A percentile compares a stretch with the other conserved stretches of the same genome.
phyloP scores from a whole-genome alignment of 2,329 filamentous ascomycete species.

The Scedosporium minutisporum region DNA sequence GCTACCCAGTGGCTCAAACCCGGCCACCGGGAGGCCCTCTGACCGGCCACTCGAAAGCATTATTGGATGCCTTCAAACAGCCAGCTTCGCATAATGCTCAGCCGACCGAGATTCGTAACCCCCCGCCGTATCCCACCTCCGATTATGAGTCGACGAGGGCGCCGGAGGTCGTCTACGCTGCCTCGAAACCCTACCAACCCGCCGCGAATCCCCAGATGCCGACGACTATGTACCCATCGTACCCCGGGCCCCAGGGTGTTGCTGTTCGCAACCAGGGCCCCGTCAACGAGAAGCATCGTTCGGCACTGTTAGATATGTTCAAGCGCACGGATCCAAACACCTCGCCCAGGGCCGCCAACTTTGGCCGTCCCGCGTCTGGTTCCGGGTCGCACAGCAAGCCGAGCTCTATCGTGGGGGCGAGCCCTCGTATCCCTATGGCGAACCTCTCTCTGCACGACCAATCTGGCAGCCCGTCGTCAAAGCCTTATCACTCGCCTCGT shows the following conservation, averaged over 20 bases:
- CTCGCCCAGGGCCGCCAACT: neutral
- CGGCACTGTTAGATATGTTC: constrained; percentile 44
- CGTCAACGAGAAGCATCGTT: constrained; percentile 29
- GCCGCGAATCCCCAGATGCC: neutral
- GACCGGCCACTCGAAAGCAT: constrained; percentile 6
- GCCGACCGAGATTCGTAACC: neutral
- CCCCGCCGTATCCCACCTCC: neutral
- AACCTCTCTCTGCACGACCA: constrained; percentile 8
- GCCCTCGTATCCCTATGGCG: constrained; percentile 7
- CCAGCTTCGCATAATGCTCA: neutral
- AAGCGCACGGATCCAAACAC: constrained; percentile 26
- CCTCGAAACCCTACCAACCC: neutral
- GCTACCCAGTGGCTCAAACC: constrained; percentile 1
- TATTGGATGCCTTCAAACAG: neutral
- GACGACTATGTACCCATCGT: neutral
- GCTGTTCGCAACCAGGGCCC: constrained; percentile 8
- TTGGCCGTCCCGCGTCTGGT: constrained; percentile 11
- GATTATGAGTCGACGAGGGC: neutral
- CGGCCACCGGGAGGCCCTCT: neutral
- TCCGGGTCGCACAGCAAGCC: constrained; percentile 1
- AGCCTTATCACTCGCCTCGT: neutral
- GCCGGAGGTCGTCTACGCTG: neutral
- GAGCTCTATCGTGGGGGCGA: neutral
- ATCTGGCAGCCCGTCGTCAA: neutral
- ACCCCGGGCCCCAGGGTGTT: neutral